These are phyloP conservation scores for Zygosaccharomyces gambellarensis DNA, from an alignment of 805 yeast species.

Conservation along the genomic window DNA sequence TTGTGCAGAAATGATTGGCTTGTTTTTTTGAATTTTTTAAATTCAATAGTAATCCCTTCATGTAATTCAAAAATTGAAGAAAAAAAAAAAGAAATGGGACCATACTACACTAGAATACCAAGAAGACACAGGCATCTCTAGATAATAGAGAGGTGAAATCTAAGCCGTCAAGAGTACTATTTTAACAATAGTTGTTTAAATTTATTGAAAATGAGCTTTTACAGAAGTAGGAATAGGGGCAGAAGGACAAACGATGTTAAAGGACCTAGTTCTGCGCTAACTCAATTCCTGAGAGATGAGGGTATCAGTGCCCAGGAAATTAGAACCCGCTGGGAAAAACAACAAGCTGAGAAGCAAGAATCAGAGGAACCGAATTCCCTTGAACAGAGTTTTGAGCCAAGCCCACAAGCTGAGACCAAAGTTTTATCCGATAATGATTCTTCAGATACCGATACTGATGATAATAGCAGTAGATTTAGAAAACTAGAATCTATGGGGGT, in stretches of 20 bases:
- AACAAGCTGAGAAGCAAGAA: slow-evolving; percentile 22
- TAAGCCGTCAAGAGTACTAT: too few relatives aligned
- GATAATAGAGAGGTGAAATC: too few relatives aligned
- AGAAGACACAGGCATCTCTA: neutral
- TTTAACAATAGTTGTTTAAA: too few relatives aligned
- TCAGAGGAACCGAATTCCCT: slow-evolving; percentile 2
- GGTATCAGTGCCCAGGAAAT: slow-evolving; percentile 84
- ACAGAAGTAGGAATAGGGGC: slow-evolving; percentile 28
- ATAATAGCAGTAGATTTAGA: slow-evolving; percentile 1
- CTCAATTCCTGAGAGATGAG: slow-evolving; percentile 81
- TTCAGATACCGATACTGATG: slow-evolving; percentile 16
- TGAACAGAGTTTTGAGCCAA: neutral
- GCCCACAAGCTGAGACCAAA: neutral
- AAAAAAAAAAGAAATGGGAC: neutral
- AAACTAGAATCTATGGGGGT: slow-evolving; percentile 9
- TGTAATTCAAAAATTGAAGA: neutral
- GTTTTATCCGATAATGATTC: slow-evolving; percentile 9
- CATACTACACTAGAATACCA: neutral
- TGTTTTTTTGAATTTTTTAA: slow-evolving; percentile 6
- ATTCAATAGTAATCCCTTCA: too few relatives aligned
- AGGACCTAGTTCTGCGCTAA: slow-evolving; percentile 78
- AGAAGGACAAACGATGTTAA: slow-evolving; percentile 30
- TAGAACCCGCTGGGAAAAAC: slow-evolving; percentile 43
- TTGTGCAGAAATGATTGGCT: too few relatives aligned
- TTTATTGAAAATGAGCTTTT: slow-evolving; percentile 14